These are phyloP conservation scores for Venturia effusa DNA, from an alignment of 2,329 filamentous ascomycete species.

Conservation along the genomic window DNA sequence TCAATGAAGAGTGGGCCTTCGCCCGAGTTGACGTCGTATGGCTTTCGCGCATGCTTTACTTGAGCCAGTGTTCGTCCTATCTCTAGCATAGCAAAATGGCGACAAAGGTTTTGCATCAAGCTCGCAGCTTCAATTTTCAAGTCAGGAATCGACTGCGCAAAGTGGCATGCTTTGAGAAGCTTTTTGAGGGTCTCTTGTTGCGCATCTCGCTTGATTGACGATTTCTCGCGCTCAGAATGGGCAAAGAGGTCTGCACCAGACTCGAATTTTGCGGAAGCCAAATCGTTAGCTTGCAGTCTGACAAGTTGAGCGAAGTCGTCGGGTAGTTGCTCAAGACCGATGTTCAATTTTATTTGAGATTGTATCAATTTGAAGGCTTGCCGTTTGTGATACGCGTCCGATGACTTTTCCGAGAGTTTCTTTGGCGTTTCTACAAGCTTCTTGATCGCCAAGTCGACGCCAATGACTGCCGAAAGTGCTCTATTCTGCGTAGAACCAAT, in stretches of 20 bases:
- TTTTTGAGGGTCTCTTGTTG: constrained; percentile 78
- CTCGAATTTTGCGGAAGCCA: constrained; percentile 61
- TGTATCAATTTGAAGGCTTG: constrained; percentile 84
- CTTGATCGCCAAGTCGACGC: constrained; percentile 77
- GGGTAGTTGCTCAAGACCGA: constrained; percentile 77
- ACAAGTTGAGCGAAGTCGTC: constrained; percentile 81
- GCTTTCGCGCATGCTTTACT: constrained; percentile 61
- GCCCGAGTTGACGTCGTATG: constrained; percentile 75
- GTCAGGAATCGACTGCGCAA: constrained; percentile 70
- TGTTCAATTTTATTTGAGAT: constrained; percentile 78
- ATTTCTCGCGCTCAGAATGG: constrained; percentile 67
- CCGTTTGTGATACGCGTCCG: constrained; percentile 82
- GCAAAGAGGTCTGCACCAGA: constrained; percentile 61
- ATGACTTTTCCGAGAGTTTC: constrained; percentile 42
- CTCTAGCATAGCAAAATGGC: constrained; percentile 85
- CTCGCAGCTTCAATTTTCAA: constrained; percentile 64
- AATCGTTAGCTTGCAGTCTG: constrained; percentile 79
- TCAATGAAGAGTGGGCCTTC: constrained; percentile 84
- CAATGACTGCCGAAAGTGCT: constrained; percentile 76
- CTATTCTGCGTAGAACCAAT: constrained; percentile 83
- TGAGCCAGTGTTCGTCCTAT: constrained; percentile 76
- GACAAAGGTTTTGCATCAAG: constrained; percentile 71
- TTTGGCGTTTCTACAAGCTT: constrained; percentile 77
- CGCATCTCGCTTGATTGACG: constrained; percentile 73
- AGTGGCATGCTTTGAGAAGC: constrained; percentile 79